Conservation (phyloP, 2,329 filamentous ascomycete species). For the Fusarium liriodendri region DNA sequence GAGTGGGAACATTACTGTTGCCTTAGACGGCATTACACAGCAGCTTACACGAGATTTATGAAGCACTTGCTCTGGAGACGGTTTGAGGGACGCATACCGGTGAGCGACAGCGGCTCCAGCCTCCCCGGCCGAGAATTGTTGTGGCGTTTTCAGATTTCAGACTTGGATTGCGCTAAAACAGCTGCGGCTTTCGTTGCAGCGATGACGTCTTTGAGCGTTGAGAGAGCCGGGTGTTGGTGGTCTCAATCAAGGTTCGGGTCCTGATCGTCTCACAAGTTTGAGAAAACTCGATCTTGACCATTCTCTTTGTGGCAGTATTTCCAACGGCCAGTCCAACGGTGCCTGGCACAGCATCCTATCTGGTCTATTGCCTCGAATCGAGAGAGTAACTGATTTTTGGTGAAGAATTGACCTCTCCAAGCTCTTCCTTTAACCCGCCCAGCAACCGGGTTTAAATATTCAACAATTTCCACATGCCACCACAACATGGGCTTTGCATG, state of each 20-base stretch:
- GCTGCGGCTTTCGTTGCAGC: slow-evolving; percentile 11
- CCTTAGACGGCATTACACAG: slow-evolving; percentile 15
- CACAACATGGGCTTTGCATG: not conserved
- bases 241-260: slow-evolving; percentile 32
- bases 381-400: not conserved
- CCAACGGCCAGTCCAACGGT: not conserved
- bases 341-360: not conserved
- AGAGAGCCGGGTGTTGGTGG: slow-evolving; percentile 4
- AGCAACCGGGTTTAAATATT: not conserved
- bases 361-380: not conserved
- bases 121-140: slow-evolving; percentile 8
- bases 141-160: slow-evolving; percentile 26
- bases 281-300: not conserved
- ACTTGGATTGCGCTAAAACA: slow-evolving; percentile 28
- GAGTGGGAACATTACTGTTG: slow-evolving; percentile 10
- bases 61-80: slow-evolving; percentile 23
- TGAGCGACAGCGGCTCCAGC: slow-evolving; percentile 24
- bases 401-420: not conserved
- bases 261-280: slow-evolving; percentile 6
- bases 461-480: not conserved
- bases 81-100: slow-evolving; percentile 24
- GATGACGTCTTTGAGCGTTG: slow-evolving; percentile 39
- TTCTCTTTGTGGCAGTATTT: slow-evolving; percentile 14
- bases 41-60: slow-evolving; percentile 33
- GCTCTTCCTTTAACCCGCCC: not conserved